Evolutionary conservation across 2,329 filamentous ascomycete genomes (phyloP).

Genomic region (Camillea tinctor): DNA sequence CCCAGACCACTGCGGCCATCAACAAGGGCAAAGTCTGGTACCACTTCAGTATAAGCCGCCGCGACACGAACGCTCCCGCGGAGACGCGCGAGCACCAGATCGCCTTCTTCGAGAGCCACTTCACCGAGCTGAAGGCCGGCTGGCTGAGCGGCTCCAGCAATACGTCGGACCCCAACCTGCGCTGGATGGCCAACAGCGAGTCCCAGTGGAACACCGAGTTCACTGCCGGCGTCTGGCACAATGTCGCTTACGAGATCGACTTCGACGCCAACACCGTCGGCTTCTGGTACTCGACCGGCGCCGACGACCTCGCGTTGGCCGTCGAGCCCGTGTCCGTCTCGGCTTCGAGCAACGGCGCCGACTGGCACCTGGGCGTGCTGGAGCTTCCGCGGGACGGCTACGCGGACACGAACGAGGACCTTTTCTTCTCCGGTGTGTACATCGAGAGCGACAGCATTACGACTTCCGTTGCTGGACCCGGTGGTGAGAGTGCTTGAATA

Average conservation of each 20-base stretch:
- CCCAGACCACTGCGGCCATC: conserved; percentile 65
- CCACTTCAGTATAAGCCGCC: conserved; percentile 67
- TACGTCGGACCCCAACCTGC: conserved; percentile 52
- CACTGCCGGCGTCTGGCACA: conserved; percentile 67
- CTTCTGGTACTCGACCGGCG: conserved; percentile 69
- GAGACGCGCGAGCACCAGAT: conserved; percentile 66
- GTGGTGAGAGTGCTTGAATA: conserved; percentile 9
- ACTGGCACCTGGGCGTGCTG: conserved; percentile 72
- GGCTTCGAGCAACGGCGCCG: conserved; percentile 64
- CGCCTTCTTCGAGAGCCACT: conserved; percentile 65
- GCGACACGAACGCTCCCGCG: conserved; percentile 58
- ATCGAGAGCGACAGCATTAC: conserved; percentile 57
- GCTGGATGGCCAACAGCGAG: conserved; percentile 62
- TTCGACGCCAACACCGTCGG: conserved; percentile 61
- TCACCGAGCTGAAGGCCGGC: conserved; percentile 72
- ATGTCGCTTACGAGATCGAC: conserved; percentile 72
- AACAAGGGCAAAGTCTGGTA: conserved; percentile 67
- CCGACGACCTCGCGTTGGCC: conserved; percentile 53
- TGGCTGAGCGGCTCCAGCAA: conserved; percentile 50
- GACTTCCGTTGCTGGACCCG: conserved; percentile 28
- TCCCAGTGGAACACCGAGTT: conserved; percentile 64
- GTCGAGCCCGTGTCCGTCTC: conserved; percentile 59
- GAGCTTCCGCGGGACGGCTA: conserved; percentile 60
- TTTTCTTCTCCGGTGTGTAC: conserved; percentile 71
- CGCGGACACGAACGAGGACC: conserved; percentile 58